These are phyloP conservation scores for Lipomyces yarrowii DNA, from an alignment of 1,139 yeast species.

Conservation along the genomic window DNA sequence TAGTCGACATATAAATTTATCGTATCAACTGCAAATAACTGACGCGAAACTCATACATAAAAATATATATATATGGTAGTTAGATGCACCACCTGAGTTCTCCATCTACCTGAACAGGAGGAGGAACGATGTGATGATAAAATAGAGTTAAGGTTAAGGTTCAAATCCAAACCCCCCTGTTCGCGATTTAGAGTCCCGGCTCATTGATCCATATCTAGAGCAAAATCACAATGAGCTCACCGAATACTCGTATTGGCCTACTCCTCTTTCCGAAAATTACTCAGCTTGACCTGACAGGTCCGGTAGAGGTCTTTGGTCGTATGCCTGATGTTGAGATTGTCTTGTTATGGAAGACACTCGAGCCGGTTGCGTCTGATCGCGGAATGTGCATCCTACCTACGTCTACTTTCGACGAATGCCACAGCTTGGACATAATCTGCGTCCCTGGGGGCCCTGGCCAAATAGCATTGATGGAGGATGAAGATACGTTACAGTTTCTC, in stretches of 20 bases:
- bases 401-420: conserved; percentile 5
- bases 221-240: background rate
- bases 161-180: too few relatives aligned
- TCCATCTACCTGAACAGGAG: too few relatives aligned
- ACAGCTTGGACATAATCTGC: conserved; percentile 10
- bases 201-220: background rate
- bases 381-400: conserved; percentile 11
- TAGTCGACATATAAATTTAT: too few relatives aligned
- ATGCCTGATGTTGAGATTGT: background rate
- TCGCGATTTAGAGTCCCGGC: too few relatives aligned
- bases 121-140: too few relatives aligned
- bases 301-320: conserved; percentile 12
- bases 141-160: too few relatives aligned
- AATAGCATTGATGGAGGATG: conserved; percentile 6
- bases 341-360: conserved; percentile 4
- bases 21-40: too few relatives aligned
- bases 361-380: conserved; percentile 5
- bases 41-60: too few relatives aligned
- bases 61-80: too few relatives aligned
- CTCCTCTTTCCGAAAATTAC: conserved; percentile 9
- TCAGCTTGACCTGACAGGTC: conserved; percentile 14
- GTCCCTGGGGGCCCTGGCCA: conserved; percentile 16
- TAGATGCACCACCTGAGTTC: too few relatives aligned
- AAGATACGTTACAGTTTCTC: conserved; percentile 11
- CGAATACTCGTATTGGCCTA: conserved; percentile 2